Base-by-base conservation (phyloP, 2,329 filamentous ascomycete species). In the Fusarium nodosum region DNA sequence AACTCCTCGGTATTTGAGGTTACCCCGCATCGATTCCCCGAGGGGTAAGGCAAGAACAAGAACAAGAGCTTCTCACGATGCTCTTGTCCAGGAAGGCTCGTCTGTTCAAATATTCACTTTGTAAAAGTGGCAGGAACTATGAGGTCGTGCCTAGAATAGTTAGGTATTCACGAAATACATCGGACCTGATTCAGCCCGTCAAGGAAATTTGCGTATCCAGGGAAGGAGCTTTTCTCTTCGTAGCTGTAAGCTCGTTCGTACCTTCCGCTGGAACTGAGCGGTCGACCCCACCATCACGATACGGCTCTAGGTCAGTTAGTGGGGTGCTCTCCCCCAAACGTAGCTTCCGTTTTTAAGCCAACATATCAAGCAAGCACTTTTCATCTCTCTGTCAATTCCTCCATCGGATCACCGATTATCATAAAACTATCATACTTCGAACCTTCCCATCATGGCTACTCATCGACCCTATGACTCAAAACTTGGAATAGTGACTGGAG, bases 401-500 rank as follows among this genome's bases (percentile, higher is more conserved):
- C 24, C 30, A 18, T 33, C 47, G n/a, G n/a, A 15, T 33, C 24
- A 15, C 15, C 8, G 31, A 36, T 34, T n/a, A 26, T 18, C 24
- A 36, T 10, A 26, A 22, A 2, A 5, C 26, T 20, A 4, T 5
- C 22, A 42, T 22, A 33, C 16, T 15, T 20, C 34, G 12, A 20
- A 2, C 12, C 18, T 30, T 51, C 15, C 15, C 24, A 51, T 42
- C 56, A 77, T 77, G 71, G 51, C 69, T 53, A 42, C 38, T 26
- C 18, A 65, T 41, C 66, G 75, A 51, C 77, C 77, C 7, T 76
- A 78, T 61, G 73, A 76, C 13, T 70, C 69, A 26, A 79, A 79
- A 60, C 76, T 79, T 31, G 77, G 77, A 18, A 77, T 79, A 53
- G 71, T 79, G 18, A 79, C 77, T 7, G 77, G 77, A 30, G 77